These are phyloP conservation scores for Toxicodendron radicans DNA, from an alignment of 345 rosid species.

Conservation along the genomic window DNA sequence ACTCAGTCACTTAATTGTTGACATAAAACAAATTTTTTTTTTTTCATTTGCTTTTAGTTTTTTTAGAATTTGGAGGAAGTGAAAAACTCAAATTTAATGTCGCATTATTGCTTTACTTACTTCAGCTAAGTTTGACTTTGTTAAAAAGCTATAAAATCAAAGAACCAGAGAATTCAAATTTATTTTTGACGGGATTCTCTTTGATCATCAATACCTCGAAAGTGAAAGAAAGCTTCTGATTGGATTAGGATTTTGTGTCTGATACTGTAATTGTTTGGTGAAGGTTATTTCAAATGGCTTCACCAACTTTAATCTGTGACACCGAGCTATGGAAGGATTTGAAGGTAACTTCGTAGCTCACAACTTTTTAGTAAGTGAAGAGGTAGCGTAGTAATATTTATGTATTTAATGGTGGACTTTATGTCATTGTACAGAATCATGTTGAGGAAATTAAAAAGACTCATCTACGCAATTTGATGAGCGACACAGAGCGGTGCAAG, in stretches of 20 bases:
- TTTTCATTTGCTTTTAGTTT: neutral
- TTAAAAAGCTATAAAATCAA: neutral
- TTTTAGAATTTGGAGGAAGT: neutral
- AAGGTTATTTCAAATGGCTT: conserved; percentile 49
- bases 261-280: neutral
- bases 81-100: neutral
- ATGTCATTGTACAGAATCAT: conserved; percentile 44
- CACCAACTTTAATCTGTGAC: conserved; percentile 64
- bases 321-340: conserved; percentile 81
- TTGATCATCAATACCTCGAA: neutral
- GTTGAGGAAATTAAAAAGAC: conserved; percentile 71
- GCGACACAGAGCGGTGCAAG: conserved; percentile 62
- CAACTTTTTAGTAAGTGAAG: neutral
- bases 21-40: neutral
- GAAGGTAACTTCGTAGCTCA: conserved; percentile 47
- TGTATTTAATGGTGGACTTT: neutral
- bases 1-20: neutral
- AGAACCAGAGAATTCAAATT: neutral
- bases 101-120: neutral
- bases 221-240: neutral
- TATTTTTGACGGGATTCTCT: neutral
- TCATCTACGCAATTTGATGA: conserved; percentile 82
- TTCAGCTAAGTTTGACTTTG: neutral
- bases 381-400: neutral
- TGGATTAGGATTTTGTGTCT: neutral